Conservation (phyloP, 306 rosid species). For the Trifolium dubium region DNA sequence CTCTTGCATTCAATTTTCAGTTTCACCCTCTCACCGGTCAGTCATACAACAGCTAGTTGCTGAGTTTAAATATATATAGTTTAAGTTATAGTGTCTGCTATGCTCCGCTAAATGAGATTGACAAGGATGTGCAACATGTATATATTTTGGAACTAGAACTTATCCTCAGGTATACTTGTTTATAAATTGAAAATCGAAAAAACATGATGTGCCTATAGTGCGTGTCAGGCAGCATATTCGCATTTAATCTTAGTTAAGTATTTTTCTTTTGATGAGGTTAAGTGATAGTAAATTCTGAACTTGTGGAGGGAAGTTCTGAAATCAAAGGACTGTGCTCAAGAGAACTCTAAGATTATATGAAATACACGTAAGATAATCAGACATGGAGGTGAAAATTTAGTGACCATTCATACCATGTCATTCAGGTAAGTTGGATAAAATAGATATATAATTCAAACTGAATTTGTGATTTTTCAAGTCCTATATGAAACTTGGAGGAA, state of each 20-base stretch:
- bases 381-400: not conserved
- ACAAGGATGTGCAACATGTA: not conserved
- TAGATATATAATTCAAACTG: not conserved
- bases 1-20: no score
- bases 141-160: constrained; percentile 2
- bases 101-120: no score
- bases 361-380: not conserved
- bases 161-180: not conserved
- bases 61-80: no score
- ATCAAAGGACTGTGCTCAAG: not conserved
- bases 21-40: no score
- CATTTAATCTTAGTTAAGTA: not conserved
- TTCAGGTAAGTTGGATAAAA: not conserved
- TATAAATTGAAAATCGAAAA: constrained; percentile 16
- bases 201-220: not conserved
- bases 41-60: no score
- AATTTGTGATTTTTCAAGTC: no score
- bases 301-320: not conserved
- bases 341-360: not conserved
- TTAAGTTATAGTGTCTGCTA: no score
- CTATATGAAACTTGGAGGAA: no score
- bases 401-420: not conserved
- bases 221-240: constrained; percentile 8
- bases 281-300: not conserved
- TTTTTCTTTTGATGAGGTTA: not conserved